Conservation (phyloP, 352 stramenopile species). For the Pythium inflatum region DNA sequence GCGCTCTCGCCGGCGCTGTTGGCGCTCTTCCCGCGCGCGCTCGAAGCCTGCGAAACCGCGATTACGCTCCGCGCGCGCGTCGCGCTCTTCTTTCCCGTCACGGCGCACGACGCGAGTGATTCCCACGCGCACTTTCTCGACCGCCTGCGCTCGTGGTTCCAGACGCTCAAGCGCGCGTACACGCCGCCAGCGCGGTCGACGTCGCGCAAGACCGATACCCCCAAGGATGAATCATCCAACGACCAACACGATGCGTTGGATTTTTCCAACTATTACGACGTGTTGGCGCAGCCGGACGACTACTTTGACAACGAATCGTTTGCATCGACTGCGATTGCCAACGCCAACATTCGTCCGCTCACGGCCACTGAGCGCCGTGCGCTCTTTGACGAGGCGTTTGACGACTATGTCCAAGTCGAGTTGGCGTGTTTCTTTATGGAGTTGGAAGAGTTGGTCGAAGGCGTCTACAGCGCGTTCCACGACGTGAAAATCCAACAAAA, state of each 20-base stretch:
- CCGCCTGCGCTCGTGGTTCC: constrained; percentile 5
- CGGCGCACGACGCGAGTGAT: neutral
- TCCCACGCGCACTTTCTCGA: constrained; percentile 12
- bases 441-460: constrained; percentile 22
- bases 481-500: constrained; percentile 40
- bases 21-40: neutral
- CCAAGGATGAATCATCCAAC: too few relatives aligned
- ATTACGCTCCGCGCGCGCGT: constrained; percentile 16
- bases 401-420: constrained; percentile 25
- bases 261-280: constrained; percentile 24
- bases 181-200: neutral
- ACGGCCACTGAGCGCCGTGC: neutral
- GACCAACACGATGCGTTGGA: constrained; percentile 1
- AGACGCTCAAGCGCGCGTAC: constrained; percentile 2
- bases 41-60: constrained; percentile 15
- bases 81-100: constrained; percentile 1
- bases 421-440: constrained; percentile 40
- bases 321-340: neutral
- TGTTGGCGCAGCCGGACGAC: constrained; percentile 21
- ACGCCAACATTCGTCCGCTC: neutral
- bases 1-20: constrained; percentile 13
- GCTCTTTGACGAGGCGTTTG: constrained; percentile 35
- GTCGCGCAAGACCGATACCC: too few relatives aligned
- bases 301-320: constrained; percentile 14
- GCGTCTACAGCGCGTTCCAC: constrained; percentile 34